phyloP scores from a whole-genome alignment of 1,284 basidiomycete genomes.

The Melanopsichium pennsylvanicum region DNA sequence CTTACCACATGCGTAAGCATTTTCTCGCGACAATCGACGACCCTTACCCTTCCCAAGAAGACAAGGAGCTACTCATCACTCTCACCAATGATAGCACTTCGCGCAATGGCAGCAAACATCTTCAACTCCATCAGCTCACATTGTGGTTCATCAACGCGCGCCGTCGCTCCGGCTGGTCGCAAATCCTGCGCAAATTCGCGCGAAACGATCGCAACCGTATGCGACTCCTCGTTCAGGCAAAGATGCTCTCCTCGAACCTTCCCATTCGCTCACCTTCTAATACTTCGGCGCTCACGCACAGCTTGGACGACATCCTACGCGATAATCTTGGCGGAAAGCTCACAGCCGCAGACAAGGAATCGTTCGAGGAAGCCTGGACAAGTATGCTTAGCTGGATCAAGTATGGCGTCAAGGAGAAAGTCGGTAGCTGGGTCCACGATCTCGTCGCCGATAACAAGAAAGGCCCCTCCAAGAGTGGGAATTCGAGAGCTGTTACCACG shows the following conservation, averaged over 20 bases:
- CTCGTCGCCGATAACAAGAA: conserved; percentile 36
- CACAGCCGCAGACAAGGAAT: conserved; percentile 18
- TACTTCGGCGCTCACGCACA: background rate
- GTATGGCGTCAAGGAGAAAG: conserved; percentile 50
- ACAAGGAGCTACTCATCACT: conserved; percentile 45
- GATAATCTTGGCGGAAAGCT: conserved; percentile 14
- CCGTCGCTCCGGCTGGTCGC: conserved; percentile 60
- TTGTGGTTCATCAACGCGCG: conserved; percentile 65
- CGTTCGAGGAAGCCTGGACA: conserved; percentile 40
- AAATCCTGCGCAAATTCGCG: conserved; percentile 49
- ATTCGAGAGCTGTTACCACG: conserved; percentile 16
- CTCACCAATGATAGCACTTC: conserved; percentile 35
- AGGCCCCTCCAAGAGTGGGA: background rate
- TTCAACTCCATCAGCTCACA: conserved; percentile 39
- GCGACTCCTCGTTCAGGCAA: conserved; percentile 25
- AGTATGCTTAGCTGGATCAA: conserved; percentile 48
- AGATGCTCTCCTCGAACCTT: conserved; percentile 14
- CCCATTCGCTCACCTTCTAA: background rate
- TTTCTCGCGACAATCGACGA: conserved; percentile 48
- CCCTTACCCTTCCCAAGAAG: conserved; percentile 49
- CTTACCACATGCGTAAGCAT: conserved; percentile 52
- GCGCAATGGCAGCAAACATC: background rate
- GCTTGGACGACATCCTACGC: conserved; percentile 18
- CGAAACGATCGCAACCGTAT: conserved; percentile 30
- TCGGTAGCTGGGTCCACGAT: conserved; percentile 51